Evolutionary conservation across 1,284 basidiomycete genomes (phyloP), one percentile per base, ranked within the genome.

Genomic region (Paramarasmius palmivorus): DNA sequence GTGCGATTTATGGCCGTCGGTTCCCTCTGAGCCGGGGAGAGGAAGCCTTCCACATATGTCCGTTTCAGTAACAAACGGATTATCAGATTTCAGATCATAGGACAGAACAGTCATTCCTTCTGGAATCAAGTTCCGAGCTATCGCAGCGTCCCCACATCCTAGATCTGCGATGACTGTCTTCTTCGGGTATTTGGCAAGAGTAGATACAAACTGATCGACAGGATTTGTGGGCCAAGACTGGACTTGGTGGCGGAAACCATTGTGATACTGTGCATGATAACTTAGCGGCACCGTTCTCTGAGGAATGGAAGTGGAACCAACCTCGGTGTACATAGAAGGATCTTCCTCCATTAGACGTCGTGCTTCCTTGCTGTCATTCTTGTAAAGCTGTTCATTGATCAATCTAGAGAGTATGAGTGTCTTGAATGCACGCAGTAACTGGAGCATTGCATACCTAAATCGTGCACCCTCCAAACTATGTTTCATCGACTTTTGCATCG

Each of bases 81-180:
- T 78, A 63, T 93, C 85, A 19, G 88, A 86, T 15, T 93, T 83
- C 25, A 95, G 76, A 67, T 95, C 92, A 67, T 84, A 95, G 4
- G 88, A 91, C 26, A 94, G 66, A 1, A 95, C 88, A 17, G 75
- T 77, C 62, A 89, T 73, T 34, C 86, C 87, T 66, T 84, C 78
- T 0, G 88, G 81, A 12, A 85, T 73, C 37, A 97, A 79, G 1
- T 79, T 76, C 48, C 81, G 85, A 0, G 95, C 95, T 19, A 99
- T 79, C 2, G 89, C 83, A 10, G 94, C 97, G 65, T 98, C 95
- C 12, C 97, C 97, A 60, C 95, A 98, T 6, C 97, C 97, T 20
- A 99, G 77, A 71, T 99, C 97, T 20, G 86, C 94, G 45, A 99
- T 85, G 55, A 98, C 74, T 0, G 88, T 87, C 52, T 78, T 80